Percentiles rank a stretch among this genome's conserved stretches.
Evolutionary conservation across 1,139 yeast species (phyloP).

Genomic region (Magnusiomyces tetraspermus): DNA sequence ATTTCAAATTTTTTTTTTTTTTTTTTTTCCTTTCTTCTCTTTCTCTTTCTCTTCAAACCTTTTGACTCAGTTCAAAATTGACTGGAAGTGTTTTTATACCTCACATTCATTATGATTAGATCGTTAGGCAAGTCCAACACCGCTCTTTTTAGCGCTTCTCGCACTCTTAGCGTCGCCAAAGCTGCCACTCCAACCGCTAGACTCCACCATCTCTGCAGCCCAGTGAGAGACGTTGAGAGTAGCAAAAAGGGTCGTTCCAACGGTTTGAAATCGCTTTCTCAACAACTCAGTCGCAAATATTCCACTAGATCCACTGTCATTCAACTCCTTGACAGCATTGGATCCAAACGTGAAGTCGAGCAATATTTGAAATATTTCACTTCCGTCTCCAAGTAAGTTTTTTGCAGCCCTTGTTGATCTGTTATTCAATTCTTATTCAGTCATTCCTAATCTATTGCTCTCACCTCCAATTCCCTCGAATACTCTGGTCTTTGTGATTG

Average conservation of each 20-base stretch:
- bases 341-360: slow-evolving; percentile 95
- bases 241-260: too few species aligned
- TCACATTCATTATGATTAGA: slow-evolving; percentile 14
- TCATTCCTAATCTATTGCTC: background rate
- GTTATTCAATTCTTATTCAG: background rate
- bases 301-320: slow-evolving; percentile 91
- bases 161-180: background rate
- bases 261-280: background rate
- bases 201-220: background rate
- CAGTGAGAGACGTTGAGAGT: background rate
- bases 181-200: slow-evolving; percentile 6
- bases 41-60: too few species aligned
- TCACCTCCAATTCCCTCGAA: too few species aligned
- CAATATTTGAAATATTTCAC: slow-evolving; percentile 94
- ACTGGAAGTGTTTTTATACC: too few species aligned
- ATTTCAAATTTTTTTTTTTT: too few species aligned
- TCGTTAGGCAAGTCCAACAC: slow-evolving; percentile 11
- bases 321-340: slow-evolving; percentile 87
- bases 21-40: too few species aligned
- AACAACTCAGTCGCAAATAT: slow-evolving; percentile 15
- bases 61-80: too few species aligned
- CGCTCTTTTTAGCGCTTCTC: slow-evolving; percentile 7
- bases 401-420: background rate
- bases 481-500: too few species aligned
- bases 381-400: slow-evolving; percentile 46